Conservation (phyloP, 306 rosid species). For the Canavalia ensiformis region DNA sequence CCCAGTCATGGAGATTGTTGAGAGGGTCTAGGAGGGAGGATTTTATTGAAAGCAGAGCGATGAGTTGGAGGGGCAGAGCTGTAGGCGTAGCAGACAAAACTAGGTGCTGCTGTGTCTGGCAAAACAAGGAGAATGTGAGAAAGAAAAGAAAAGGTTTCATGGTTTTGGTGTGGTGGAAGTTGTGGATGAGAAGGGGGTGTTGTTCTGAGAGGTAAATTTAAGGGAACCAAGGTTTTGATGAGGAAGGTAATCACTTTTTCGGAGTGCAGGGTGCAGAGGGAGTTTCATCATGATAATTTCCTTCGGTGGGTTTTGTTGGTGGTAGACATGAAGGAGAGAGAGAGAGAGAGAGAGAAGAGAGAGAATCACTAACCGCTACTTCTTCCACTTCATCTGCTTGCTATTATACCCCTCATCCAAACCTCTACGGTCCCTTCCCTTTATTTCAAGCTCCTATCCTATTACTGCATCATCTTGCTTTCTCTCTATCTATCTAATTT, state of each 20-base stretch:
- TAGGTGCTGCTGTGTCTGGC: conserved; percentile 43
- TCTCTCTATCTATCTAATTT: conserved; percentile 36
- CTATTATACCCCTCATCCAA: conserved; percentile 33
- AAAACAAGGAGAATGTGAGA: conserved; percentile 56
- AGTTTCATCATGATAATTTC: conserved; percentile 83
- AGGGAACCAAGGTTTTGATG: conserved; percentile 81
- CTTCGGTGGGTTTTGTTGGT: conserved; percentile 86
- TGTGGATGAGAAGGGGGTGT: conserved; percentile 59
- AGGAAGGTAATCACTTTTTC: conserved; percentile 70
- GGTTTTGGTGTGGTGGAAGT: conserved; percentile 56
- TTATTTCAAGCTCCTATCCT: conserved; percentile 42
- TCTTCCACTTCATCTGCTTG: conserved; percentile 39
- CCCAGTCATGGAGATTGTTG: conserved; percentile 79
- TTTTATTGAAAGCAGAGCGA: conserved; percentile 73
- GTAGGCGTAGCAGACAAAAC: conserved; percentile 53
- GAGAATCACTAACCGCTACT: conserved; percentile 43
- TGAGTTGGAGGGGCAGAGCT: conserved; percentile 63
- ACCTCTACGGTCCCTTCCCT: conserved; percentile 40
- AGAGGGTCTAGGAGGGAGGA: conserved; percentile 75
- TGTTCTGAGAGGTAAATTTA: conserved; percentile 68
- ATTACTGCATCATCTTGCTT: not conserved
- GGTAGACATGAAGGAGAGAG: conserved; percentile 60
- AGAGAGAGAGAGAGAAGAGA: conserved; percentile 33
- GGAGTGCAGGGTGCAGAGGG: conserved; percentile 93
- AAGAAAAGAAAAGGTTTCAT: conserved; percentile 72